Base-by-base conservation (phyloP, 1,139 yeast species). In the Sugiyamaella xylanicola region DNA sequence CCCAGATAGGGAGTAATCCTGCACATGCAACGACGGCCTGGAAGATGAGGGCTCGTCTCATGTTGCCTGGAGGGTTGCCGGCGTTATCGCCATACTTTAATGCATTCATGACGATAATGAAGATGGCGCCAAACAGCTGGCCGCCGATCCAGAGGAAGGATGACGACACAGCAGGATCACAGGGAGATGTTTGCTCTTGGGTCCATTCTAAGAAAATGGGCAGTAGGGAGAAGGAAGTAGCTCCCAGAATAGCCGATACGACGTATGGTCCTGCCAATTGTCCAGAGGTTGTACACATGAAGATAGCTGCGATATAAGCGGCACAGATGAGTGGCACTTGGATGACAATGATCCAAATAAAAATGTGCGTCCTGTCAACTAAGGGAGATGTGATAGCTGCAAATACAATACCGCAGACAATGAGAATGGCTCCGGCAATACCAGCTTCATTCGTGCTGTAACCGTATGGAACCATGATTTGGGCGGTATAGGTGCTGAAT, bases 381-480 rank as follows among this genome's bases (percentile, higher is more conserved):
- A 71, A 54, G 3, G 74, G 74, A 1, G 74, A 70, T 15, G 66
- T 59, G 22, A 70, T 46, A 4, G 71, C 71, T 2, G 73, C 61
- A 54, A 64, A 68, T 11, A 68, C 65, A 27, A 71, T 63, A 4
- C 74, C 74, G 15, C 67, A 65, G 4, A 67, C 61, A 57, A 71
- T 71, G 37, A 71, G 61, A 17, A 68, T 60, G 1, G 74, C 74
- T 1, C 74, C 74, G 3, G 71, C 68, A 39, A 63, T 62, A 21
- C 74, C 74, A 7, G 74, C 74, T 36, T 69, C 67, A 55, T 69
- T 66, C 20, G 68, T 55, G 8, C 68, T 48, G 58, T 68, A 71
- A 17, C 74, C 74, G 49, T 68, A 70, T 2, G 74, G 74, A 37
- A 55, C 62, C 71, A 72, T 65, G 54, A 71, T 67, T 54, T 71